These are phyloP conservation scores for Asterochloris erici DNA, from an alignment of 139 green algal genomes.

Conservation along the genomic window DNA sequence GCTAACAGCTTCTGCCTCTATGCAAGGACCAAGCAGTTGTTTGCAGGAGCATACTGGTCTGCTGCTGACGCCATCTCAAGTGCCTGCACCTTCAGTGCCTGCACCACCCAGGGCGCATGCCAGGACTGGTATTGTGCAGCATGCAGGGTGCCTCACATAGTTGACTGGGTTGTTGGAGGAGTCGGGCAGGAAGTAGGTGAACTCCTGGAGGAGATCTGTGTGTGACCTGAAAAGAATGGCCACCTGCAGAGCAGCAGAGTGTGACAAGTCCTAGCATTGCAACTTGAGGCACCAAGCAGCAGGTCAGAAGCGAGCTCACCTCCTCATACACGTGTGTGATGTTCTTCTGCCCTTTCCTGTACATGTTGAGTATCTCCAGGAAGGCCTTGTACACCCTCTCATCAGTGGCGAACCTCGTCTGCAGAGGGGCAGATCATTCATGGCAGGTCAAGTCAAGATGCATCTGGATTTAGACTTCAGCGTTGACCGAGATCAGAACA, in stretches of 20 bases:
- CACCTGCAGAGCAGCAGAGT: constrained; percentile 54
- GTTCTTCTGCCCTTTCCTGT: constrained; percentile 96
- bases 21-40: too few relatives aligned
- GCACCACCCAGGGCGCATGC: too few relatives aligned
- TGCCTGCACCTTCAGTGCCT: too few relatives aligned
- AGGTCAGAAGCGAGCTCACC: constrained; percentile 30
- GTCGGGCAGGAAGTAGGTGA: constrained; percentile 98
- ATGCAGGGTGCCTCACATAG: neutral
- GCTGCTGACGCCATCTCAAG: too few relatives aligned
- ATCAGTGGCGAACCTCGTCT: constrained; percentile 85
- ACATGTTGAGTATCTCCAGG: constrained; percentile 99
- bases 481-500: neutral
- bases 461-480: neutral
- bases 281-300: too few relatives aligned
- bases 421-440: constrained; percentile 10
- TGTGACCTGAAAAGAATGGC: constrained; percentile 90
- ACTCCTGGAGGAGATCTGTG: constrained; percentile 93
- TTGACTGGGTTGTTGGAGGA: constrained; percentile 27
- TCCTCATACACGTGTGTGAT: constrained; percentile 97
- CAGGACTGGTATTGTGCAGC: too few relatives aligned
- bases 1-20: too few relatives aligned
- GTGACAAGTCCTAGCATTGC: too few relatives aligned
- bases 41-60: too few relatives aligned
- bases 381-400: constrained; percentile 99
- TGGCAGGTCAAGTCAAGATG: neutral